Conservation (phyloP, 208 protist species). For the Leishmania lainsoni region DNA sequence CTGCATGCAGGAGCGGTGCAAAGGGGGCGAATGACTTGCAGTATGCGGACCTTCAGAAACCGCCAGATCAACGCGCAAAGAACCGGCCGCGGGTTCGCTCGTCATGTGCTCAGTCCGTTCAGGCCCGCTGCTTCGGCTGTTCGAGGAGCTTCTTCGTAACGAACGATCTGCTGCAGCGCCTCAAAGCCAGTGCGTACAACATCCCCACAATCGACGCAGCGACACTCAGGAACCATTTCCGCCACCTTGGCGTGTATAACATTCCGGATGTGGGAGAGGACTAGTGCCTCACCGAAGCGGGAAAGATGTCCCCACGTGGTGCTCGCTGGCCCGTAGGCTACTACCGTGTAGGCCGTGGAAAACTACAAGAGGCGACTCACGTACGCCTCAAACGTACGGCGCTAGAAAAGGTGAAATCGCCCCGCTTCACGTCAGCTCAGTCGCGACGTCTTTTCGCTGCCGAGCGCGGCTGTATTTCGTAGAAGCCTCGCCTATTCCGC, state of each 20-base stretch:
- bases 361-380: neutral
- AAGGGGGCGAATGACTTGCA: neutral
- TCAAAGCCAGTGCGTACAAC: conserved; percentile 19
- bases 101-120: rapidly evolving
- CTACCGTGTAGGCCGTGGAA: neutral
- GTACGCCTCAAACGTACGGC: neutral
- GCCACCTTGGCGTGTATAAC: neutral
- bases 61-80: no score
- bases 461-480: neutral
- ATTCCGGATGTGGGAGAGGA: no score
- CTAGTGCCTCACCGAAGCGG: neutral
- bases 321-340: neutral
- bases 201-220: conserved; percentile 12
- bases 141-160: conserved; percentile 2
- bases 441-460: neutral
- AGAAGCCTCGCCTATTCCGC: neutral
- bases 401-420: neutral
- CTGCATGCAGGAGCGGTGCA: neutral
- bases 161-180: conserved; percentile 9
- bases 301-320: neutral
- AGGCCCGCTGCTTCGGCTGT: neutral
- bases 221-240: neutral
- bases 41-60: no score
- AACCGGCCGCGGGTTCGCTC: no score
- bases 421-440: neutral